Base-by-base conservation (phyloP, 2,329 filamentous ascomycete genomes). In the Colletotrichum sp. region DNA sequence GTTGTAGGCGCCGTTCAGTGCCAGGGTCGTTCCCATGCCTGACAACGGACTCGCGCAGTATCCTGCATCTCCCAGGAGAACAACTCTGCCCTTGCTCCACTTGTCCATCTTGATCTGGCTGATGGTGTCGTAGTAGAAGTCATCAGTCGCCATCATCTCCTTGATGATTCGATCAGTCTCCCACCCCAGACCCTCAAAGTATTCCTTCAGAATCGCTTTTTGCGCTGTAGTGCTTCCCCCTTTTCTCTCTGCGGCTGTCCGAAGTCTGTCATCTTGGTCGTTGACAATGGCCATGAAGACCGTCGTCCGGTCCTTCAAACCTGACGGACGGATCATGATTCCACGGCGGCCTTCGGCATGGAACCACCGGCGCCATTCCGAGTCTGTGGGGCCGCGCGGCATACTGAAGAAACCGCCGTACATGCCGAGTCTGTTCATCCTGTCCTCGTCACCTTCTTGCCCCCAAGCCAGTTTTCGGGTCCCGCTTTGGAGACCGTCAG, bases 401-500 rank as follows among this genome's bases (percentile, higher is more conserved):
- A 87, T 82, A n/a, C 79, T 86, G 80, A 85, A 89, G 79, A 84
- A 88, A 3, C 83, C 85, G 6, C 79, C 77, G 68, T 84, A 86
- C 60, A 84, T 65, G 15, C 80, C 80, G 16, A 85, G 77, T 21
- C 77, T 78, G 24, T 81, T 81, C 36, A 84, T 81, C 9, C 78
- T 67, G 5, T 79, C 77, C 3, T 80, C 73, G 21, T 81, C 80
- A 9, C 78, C 79, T 6, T 80, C 79, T 10, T 78, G 72, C 12
- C 82, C 82, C 77, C 84, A 80, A 7, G 86, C 81, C 55, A 83
- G 79, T n/a, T 81, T 83, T 10, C 89, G 84, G n/a, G 88, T 87
- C 34, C 84, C 84, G 5, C 88, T 91, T 10, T 86, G 84, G 38
- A 88, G 86, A 0, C 91, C 91, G 78, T 92, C 90, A 5, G 90